phyloP scores from a whole-genome alignment of 164 flowering plant species.

The Chloranthus sessilifolius region DNA sequence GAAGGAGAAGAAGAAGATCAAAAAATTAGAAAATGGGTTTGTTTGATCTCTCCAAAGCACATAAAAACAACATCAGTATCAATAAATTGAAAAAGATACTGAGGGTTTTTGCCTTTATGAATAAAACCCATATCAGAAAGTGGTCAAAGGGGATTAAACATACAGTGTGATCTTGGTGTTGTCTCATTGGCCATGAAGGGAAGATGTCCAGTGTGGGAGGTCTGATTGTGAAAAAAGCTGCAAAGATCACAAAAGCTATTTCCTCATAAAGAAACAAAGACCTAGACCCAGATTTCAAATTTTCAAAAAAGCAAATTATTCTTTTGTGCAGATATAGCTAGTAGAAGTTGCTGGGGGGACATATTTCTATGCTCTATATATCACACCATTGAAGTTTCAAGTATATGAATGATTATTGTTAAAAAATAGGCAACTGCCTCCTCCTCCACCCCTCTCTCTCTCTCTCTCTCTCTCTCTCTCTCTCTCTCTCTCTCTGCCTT shows the following conservation, averaged over 20 bases:
- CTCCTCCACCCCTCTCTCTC: slow-evolving; percentile 29
- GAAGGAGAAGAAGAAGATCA: not conserved
- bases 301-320: slow-evolving; percentile 22
- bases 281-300: slow-evolving; percentile 17
- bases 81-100: not conserved
- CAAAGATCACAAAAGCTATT: slow-evolving; percentile 3
- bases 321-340: slow-evolving; percentile 41
- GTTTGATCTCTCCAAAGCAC: no score
- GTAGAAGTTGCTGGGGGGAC: slow-evolving; percentile 32
- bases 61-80: not conserved
- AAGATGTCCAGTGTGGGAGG: slow-evolving; percentile 17
- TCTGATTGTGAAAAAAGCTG: slow-evolving; percentile 10
- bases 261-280: slow-evolving; percentile 33
- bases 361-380: slow-evolving; percentile 52
- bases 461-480: slow-evolving; percentile 17
- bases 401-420: slow-evolving; percentile 54
- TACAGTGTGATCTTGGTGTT: slow-evolving; percentile 9
- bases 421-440: slow-evolving; percentile 46
- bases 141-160: slow-evolving; percentile 2
- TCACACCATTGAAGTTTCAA: slow-evolving; percentile 54
- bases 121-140: not conserved
- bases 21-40: not conserved
- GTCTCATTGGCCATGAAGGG: slow-evolving; percentile 18
- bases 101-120: not conserved
- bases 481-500: slow-evolving; percentile 27